Base-by-base conservation (phyloP, 2,329 filamentous ascomycete species). In the Neopestalotiopsis clavispora region DNA sequence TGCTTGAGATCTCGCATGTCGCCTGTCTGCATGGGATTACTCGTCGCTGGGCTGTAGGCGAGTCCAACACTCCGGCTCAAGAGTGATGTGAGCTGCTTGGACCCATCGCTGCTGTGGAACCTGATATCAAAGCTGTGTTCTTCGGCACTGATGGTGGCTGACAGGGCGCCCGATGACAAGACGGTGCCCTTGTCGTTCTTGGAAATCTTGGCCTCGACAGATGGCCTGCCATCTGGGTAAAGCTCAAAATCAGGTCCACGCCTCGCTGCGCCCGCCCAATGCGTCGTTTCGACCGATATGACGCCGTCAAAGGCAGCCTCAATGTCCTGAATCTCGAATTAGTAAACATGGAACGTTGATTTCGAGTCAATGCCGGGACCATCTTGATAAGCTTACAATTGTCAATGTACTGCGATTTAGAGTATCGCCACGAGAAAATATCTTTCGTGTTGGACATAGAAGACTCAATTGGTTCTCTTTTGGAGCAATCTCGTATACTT, bases 201-300 rank as follows among this genome's bases (percentile, higher is more conserved):
- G 2, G 74, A 75, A 40, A 88, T 79, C 4, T 80, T 77, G 10
- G 80, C 73, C 6, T 81, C 71, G n/a, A 78, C 74, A 3, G 75
- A 73, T 3, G 87, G 87, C 63, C 78, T 82, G 12, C 87, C 86
- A 30, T 80, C 78, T 0, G 88, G 88, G 70, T 84, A 90, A 3
- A 90, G 80, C 9, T 89, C 87, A 71, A 89, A 90, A 70, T 89
- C 78, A 1, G 88, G 89, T 0, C 86, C 87, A 61, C 80, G 82
- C 62, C 84, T 81, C 4, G 80, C 78, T 17, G 84, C 85, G 42
- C 88, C 89, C 17, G 82, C 78, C 81, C 88, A 89, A 74, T 90
- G 88, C 2, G 86, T 87, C 2, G 84, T 83, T 75, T 89, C 86
- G 65, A 89, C 77, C 0, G 87, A 89, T 64, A 90, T 84, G n/a